A percentile compares a stretch with the other conserved stretches of the same genome.
phyloP scores from a whole-genome alignment of 2,329 filamentous ascomycete species.

The Aureobasidium sp. region DNA sequence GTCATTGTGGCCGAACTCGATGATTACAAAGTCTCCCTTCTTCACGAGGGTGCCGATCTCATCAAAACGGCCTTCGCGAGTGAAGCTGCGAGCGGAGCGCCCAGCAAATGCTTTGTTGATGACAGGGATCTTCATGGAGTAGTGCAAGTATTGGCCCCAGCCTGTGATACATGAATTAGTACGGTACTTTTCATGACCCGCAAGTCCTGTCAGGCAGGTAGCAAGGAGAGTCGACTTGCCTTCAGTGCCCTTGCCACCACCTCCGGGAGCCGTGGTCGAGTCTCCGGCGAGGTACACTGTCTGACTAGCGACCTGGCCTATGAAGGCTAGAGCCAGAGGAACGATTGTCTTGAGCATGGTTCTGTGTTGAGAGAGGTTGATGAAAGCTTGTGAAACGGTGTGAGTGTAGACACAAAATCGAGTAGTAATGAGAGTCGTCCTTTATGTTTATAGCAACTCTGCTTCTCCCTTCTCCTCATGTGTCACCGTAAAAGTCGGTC shows the following conservation, averaged over 20 bases:
- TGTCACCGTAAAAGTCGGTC: not conserved
- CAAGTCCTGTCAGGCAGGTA: not conserved
- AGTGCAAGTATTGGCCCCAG: conserved; percentile 56
- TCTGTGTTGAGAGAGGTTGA: not conserved
- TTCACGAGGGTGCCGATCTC: conserved; percentile 48
- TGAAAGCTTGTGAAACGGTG: not conserved
- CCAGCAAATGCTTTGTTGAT: conserved; percentile 61
- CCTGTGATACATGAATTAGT: conserved; percentile 34
- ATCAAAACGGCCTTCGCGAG: conserved; percentile 58
- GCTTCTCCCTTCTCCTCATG: not conserved
- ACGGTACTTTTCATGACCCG: not conserved
- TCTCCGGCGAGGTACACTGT: conserved; percentile 55
- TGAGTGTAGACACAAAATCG: not conserved
- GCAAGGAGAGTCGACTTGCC: conserved; percentile 25
- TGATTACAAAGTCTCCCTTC: conserved; percentile 58
- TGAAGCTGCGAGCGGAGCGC: conserved; percentile 59
- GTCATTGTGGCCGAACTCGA: conserved; percentile 69
- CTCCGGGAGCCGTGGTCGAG: conserved; percentile 52
- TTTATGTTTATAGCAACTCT: not conserved
- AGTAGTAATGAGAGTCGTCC: not conserved
- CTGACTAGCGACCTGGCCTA: conserved; percentile 16
- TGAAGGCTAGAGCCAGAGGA: not conserved
- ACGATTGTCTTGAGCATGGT: not conserved
- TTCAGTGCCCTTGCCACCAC: conserved; percentile 38
- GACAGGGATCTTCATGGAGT: conserved; percentile 46